Evolutionary conservation across 2,329 filamentous ascomycete genomes (phyloP).

Genomic region (Exophiala phaeomuriformis): DNA sequence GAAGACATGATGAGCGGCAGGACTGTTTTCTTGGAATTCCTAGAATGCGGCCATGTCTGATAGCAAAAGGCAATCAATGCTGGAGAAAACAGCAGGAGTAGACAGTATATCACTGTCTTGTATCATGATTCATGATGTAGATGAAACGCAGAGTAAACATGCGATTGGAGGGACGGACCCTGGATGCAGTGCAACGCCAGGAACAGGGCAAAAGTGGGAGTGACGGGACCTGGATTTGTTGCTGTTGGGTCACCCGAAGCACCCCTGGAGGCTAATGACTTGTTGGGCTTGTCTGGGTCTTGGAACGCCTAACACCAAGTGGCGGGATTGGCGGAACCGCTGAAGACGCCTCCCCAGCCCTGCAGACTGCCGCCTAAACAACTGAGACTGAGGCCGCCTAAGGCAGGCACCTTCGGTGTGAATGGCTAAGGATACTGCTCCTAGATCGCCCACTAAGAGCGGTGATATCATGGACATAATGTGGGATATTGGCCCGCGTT

Average conservation of each 20-base stretch:
- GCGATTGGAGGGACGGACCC: not conserved
- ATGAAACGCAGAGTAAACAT: constrained; percentile 2
- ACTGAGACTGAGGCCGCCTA: not conserved
- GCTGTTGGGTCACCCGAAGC: not conserved
- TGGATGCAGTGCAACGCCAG: not conserved
- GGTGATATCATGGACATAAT: too few species aligned
- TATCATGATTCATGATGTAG: constrained; percentile 1
- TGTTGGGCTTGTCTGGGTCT: too few species aligned
- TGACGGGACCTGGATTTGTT: not conserved
- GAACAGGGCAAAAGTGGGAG: not conserved
- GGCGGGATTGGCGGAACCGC: too few species aligned
- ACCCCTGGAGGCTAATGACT: not conserved
- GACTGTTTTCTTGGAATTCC: not conserved
- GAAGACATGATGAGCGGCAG: constrained; percentile 21
- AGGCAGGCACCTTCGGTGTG: not conserved
- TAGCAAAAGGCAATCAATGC: not conserved
- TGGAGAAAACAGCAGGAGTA: constrained; percentile 1
- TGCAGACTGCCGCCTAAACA: not conserved
- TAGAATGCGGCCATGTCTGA: not conserved
- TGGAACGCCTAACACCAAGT: too few species aligned
- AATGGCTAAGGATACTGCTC: too few species aligned
- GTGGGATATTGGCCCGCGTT: too few species aligned
- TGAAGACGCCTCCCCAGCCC: not conserved
- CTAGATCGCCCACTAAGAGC: too few species aligned
- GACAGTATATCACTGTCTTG: not conserved